Evolutionary conservation across 106 monocot genomes (phyloP), one percentile per base, ranked within the genome.

Genomic region (Platanthera zijinensis): DNA sequence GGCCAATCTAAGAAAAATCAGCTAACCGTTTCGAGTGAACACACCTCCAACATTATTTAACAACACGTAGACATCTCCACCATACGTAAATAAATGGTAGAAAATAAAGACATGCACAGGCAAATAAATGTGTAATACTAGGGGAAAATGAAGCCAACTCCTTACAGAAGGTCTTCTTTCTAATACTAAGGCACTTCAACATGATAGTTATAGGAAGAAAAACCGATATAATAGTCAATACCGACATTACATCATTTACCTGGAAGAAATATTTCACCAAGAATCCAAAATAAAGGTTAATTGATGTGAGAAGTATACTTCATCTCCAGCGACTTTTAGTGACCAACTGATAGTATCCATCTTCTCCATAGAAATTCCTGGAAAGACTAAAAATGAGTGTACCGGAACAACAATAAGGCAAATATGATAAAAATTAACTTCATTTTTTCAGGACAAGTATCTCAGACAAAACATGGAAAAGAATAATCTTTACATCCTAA

Each of bases 291-390:
- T 15, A 22, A 18, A 51, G 19, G 0, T 51, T 51, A 5, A 50
- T 10, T 51, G 72, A 6, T 50, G 9, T 21, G 51, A 50, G 11
- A 51, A 50, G 5, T 10, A 21, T 72, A 51, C 0, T 21, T 10
- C 19, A 72, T 72, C 10, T 22, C 25, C 51, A 22, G 21, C 72
- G 18, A 21, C 22, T 72, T 72, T 51, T 72, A 9, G 72, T 45
- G 32, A 95, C 80, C 47, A 73, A 75, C 64, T 75, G 57, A 61
- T 82, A 90, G 77, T 90, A 95, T 13, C 78, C 88, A 64, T 90
- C 86, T 86, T 90, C 92, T 9, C 88, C 92, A 59, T 92, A 95
- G 53, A 95, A 13, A 78, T 83, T 90, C 87, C 95, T 92, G 84
- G 59, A 75, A 79, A 53, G 45, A 51, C 21, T 71, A 50, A 7